A percentile compares a stretch with the other conserved stretches of the same genome.
Evolutionary conservation across 257 asterid species (phyloP).

Genomic region (Scutellaria baicalensis): DNA sequence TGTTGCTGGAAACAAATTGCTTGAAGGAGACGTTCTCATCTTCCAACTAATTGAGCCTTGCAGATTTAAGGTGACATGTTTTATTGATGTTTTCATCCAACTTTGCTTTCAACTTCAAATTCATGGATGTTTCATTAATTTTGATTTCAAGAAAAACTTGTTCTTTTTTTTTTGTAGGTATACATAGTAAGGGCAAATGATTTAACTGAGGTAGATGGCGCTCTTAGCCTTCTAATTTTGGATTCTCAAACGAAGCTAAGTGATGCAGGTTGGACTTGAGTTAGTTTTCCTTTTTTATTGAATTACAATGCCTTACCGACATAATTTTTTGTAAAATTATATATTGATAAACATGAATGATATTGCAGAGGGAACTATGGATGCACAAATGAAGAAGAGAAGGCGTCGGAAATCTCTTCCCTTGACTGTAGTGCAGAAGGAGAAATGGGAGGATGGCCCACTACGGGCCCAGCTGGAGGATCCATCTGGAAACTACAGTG

Average conservation of each 20-base stretch:
- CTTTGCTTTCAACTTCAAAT: not conserved
- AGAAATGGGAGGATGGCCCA: conserved; percentile 16
- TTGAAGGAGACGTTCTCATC: conserved; percentile 68
- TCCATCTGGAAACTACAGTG: conserved; percentile 42
- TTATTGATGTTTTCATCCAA: not conserved
- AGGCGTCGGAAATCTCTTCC: conserved; percentile 38
- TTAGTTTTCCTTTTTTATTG: not conserved
- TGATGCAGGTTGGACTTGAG: conserved; percentile 41
- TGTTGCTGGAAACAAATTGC: conserved; percentile 55
- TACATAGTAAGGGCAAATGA: conserved; percentile 54
- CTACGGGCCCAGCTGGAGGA: conserved; percentile 25
- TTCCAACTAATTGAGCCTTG: conserved; percentile 43
- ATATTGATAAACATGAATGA: not conserved
- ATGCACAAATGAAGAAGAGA: conserved; percentile 20
- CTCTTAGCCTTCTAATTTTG: conserved; percentile 63
- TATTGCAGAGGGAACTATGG: conserved; percentile 22
- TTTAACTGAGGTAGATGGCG: conserved; percentile 65
- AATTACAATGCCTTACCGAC: not conserved
- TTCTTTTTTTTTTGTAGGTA: conserved; percentile 32
- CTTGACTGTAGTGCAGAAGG: conserved; percentile 22
- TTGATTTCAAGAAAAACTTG: not conserved
- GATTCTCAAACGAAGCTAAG: conserved; percentile 51
- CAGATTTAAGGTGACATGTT: conserved; percentile 47
- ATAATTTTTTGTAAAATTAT: not conserved
- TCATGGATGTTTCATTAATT: not conserved